Evolutionary conservation across 1,284 basidiomycete genomes (phyloP).

Genomic region (Coniferiporia weirii): DNA sequence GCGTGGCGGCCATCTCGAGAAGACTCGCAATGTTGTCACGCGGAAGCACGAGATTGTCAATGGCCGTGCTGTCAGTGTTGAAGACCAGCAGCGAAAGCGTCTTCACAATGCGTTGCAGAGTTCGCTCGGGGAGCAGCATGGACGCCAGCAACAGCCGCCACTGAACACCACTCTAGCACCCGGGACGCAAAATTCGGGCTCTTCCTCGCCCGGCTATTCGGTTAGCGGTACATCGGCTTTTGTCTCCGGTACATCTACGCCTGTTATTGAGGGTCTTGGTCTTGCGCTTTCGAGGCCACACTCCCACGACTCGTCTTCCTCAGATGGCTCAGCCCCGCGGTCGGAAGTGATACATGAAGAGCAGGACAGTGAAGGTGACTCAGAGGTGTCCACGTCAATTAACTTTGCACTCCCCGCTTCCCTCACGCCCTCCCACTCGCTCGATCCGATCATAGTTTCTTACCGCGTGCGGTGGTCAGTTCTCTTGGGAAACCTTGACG

Average conservation of each 20-base stretch:
- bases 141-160: background rate
- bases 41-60: slow-evolving; percentile 68
- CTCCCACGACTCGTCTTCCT: slow-evolving; percentile 7
- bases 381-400: slow-evolving; percentile 30
- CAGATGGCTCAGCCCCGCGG: slow-evolving; percentile 16
- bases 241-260: slow-evolving; percentile 22
- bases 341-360: slow-evolving; percentile 10
- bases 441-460: slow-evolving; percentile 59
- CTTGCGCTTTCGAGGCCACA: slow-evolving; percentile 7
- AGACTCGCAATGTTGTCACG: slow-evolving; percentile 57
- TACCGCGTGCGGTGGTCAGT: slow-evolving; percentile 77
- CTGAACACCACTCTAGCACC: background rate
- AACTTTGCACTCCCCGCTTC: slow-evolving; percentile 46
- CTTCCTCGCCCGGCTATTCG: slow-evolving; percentile 7
- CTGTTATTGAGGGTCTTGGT: slow-evolving; percentile 10
- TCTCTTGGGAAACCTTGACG: slow-evolving; percentile 79
- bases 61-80: slow-evolving; percentile 50
- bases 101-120: slow-evolving; percentile 26
- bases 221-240: slow-evolving; percentile 12
- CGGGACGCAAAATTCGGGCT: background rate
- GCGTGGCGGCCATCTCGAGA: slow-evolving; percentile 53
- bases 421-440: slow-evolving; percentile 55
- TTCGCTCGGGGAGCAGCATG: slow-evolving; percentile 9
- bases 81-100: slow-evolving; percentile 33
- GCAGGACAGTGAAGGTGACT: slow-evolving; percentile 40